A percentile compares a stretch with the other conserved stretches of the same genome.
phyloP scores from a whole-genome alignment of 2,329 filamentous ascomycete genomes.

The Colletotrichum siamense region DNA sequence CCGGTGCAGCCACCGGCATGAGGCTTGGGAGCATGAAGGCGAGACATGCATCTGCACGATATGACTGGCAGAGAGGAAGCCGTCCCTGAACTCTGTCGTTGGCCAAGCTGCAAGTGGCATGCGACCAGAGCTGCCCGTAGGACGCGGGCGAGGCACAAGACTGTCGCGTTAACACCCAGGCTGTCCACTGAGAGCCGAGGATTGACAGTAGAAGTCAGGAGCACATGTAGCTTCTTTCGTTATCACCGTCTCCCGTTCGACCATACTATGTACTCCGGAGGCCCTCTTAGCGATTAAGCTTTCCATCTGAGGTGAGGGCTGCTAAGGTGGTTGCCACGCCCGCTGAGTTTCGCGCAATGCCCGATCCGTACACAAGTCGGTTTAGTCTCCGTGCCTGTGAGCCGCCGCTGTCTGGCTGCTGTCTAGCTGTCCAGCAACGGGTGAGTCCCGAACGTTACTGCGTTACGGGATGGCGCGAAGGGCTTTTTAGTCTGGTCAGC shows the following conservation, averaged over 20 bases:
- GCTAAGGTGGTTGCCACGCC: conserved; percentile 4
- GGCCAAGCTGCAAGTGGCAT: conserved; percentile 1
- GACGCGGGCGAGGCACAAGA: background rate
- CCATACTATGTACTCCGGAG: background rate
- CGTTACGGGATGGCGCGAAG: conserved; percentile 1
- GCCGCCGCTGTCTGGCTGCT: background rate
- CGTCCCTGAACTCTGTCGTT: conserved; percentile 1
- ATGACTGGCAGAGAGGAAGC: conserved; percentile 4
- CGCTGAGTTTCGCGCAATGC: conserved; percentile 15
- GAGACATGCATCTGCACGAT: conserved; percentile 13
- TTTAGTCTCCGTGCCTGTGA: conserved; percentile 9
- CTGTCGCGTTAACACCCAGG: background rate
- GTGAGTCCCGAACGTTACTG: background rate
- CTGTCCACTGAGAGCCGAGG: background rate
- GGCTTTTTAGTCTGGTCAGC: background rate
- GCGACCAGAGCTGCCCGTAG: background rate
- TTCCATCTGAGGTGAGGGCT: conserved; percentile 6
- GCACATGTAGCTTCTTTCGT: background rate
- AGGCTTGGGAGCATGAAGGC: conserved; percentile 7
- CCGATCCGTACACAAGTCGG: conserved; percentile 6
- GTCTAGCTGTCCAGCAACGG: background rate
- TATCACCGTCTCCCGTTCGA: background rate
- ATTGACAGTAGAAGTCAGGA: background rate
- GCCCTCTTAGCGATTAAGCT: conserved; percentile 3
- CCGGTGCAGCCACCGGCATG: conserved; percentile 14